These are phyloP conservation scores for Spencermartinsiella europaea DNA, from an alignment of 805 yeast genomes.

Conservation along the genomic window DNA sequence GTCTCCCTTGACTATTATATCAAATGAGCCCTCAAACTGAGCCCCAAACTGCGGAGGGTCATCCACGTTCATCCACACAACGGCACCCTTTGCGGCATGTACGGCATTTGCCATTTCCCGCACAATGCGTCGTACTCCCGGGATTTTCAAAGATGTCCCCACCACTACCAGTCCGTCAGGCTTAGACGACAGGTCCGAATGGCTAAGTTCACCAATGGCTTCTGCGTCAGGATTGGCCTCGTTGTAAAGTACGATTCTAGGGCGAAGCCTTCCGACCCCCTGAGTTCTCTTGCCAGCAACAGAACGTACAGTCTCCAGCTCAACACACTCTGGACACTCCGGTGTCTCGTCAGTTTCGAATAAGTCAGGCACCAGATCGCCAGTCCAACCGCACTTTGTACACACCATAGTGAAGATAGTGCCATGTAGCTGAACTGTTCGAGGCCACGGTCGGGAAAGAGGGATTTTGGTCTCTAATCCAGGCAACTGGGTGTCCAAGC, in stretches of 20 bases:
- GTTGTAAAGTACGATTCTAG: slow-evolving; percentile 64
- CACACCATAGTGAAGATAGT: slow-evolving; percentile 69
- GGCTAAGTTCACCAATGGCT: slow-evolving; percentile 70
- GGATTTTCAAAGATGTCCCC: slow-evolving; percentile 81
- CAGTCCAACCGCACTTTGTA: slow-evolving; percentile 63
- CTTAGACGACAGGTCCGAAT: slow-evolving; percentile 53
- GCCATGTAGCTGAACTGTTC: slow-evolving; percentile 80
- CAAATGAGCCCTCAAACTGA: slow-evolving; percentile 50
- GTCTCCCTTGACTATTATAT: slow-evolving; percentile 58
- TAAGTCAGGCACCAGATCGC: slow-evolving; percentile 47
- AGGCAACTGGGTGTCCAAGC: slow-evolving; percentile 59
- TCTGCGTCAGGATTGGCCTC: slow-evolving; percentile 87
- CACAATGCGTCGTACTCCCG: slow-evolving; percentile 60
- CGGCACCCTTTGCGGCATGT: slow-evolving; percentile 51
- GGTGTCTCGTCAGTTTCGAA: slow-evolving; percentile 44
- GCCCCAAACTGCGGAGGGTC: slow-evolving; percentile 41
- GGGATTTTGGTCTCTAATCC: slow-evolving; percentile 48
- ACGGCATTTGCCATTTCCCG: slow-evolving; percentile 56
- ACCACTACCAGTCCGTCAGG: slow-evolving; percentile 79
- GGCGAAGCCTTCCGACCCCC: slow-evolving; percentile 58
- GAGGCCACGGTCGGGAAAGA: slow-evolving; percentile 44
- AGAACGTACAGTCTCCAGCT: slow-evolving; percentile 48
- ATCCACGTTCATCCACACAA: slow-evolving; percentile 58
- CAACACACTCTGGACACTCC: slow-evolving; percentile 61
- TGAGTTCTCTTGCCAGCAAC: slow-evolving; percentile 62